phyloP scores from a whole-genome alignment of 23 red algal species.

The Gracilaria gracilis region DNA sequence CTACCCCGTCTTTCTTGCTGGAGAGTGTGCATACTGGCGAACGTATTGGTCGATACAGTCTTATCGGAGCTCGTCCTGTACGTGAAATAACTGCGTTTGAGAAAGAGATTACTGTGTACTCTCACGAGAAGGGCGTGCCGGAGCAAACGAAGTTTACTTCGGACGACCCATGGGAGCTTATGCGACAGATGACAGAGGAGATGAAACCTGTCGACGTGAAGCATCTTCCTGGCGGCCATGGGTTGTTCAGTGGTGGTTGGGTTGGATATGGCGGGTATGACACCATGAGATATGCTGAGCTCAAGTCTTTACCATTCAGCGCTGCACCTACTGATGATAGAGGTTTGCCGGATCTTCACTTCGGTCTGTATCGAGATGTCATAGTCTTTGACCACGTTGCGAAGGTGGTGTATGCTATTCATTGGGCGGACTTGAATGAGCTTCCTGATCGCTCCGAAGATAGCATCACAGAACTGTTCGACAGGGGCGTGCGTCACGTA shows the following conservation, averaged over 20 bases:
- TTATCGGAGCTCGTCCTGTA: conserved; percentile 82
- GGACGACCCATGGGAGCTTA: conserved; percentile 87
- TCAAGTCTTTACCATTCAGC: conserved; percentile 88
- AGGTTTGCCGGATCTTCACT: conserved; percentile 86
- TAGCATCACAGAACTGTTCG: background rate
- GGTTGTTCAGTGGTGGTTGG: conserved; percentile 92
- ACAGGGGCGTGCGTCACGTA: conserved; percentile 25
- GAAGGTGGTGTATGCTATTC: conserved; percentile 85
- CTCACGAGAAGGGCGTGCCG: conserved; percentile 23
- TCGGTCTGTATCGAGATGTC: conserved; percentile 85
- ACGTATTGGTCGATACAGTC: conserved; percentile 88
- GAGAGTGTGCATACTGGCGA: conserved; percentile 89
- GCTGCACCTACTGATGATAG: conserved; percentile 89
- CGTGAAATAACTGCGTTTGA: conserved; percentile 65
- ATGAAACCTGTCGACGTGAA: conserved; percentile 49
- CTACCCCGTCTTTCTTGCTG: conserved; percentile 83
- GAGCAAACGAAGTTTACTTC: background rate
- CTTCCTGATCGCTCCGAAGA: conserved; percentile 11
- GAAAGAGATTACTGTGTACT: conserved; percentile 34
- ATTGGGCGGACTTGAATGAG: conserved; percentile 83
- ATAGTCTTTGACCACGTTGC: conserved; percentile 91
- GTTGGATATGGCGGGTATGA: conserved; percentile 98
- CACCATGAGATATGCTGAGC: conserved; percentile 96
- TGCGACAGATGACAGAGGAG: conserved; percentile 79
- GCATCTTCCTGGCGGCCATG: conserved; percentile 54